Evolutionary conservation across 768 basidiomycete genomes (phyloP), one percentile per base, ranked within the genome.

Genomic region (Pleurotus cornucopiae): DNA sequence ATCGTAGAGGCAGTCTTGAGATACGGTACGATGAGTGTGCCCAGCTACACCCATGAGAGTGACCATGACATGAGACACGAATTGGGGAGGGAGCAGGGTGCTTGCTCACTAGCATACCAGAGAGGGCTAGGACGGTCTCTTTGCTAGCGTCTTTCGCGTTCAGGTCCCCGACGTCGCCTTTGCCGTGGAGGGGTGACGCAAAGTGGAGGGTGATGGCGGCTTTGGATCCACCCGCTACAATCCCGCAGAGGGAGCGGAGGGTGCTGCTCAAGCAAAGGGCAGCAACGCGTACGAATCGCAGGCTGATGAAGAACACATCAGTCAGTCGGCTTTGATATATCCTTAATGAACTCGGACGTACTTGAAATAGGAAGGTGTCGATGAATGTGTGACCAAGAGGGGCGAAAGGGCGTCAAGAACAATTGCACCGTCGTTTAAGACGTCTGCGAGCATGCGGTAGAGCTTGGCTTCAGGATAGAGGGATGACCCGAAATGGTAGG

Each of bases 91-190:
- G 30, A 7, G 9, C 30, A 34, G 7, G 30, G 26, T 7, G 30
- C 30, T 34, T 34, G 30, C 82, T 63, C 55, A 87, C 87, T 66
- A 88, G 63, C 80, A 87, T 84, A 16, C 87, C 86, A 1, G 83
- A 62, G 26, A 89, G 77, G 1, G 82, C 83, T 2, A 89, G 69
- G 0, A 88, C 81, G 0, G 87, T 89, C 67, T 88, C 86, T 58
- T 85, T 84, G 66, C 86, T 88, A 0, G 82, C 76, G 57, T 86
- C 86, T 63, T 89, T 89, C 1, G 86, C 86, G 56, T 82, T 87
- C 41, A 88, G 70, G 60, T 89, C 87, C 1, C 86, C 86, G 11
- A 88, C 72, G 60, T 89, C 86, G 4, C 85, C 85, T 41, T 73
- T 74, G 0, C 79, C 78, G 7, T 58, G 64, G 12, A 72, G 51